These are phyloP conservation scores for Massariosphaeria phaeospora DNA, from an alignment of 495 filamentous ascomycete species.

Conservation along the genomic window DNA sequence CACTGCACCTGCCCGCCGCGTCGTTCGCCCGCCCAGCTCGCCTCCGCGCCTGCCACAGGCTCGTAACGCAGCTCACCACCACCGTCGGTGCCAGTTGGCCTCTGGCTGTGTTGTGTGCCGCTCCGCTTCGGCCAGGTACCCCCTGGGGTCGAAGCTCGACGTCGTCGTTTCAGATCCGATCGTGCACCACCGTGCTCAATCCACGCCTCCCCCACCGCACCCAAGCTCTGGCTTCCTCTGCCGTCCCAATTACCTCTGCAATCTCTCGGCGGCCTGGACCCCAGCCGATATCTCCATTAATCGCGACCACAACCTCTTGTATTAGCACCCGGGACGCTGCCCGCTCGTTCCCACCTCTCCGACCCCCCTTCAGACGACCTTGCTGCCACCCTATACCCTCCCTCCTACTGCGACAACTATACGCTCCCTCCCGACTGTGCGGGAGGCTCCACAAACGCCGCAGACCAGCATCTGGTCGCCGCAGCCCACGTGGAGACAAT, in stretches of 20 bases:
- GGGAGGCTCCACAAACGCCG: conserved; percentile 30
- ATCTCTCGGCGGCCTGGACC: background rate
- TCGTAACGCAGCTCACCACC: background rate
- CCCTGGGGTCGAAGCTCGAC: background rate
- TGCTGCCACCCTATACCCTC: background rate
- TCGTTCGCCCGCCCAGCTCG: background rate
- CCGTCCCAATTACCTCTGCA: background rate
- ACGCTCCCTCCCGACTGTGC: conserved; percentile 26
- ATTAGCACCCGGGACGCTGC: background rate
- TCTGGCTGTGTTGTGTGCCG: background rate
- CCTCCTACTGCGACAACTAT: conserved; percentile 17
- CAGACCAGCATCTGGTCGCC: conserved; percentile 27
- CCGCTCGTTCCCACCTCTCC: background rate
- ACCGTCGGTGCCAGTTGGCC: background rate
- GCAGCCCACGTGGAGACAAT: conserved; percentile 28
- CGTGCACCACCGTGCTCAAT: conserved; percentile 18
- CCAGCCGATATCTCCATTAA: background rate
- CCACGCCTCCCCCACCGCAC: conserved; percentile 10
- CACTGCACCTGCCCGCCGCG: background rate
- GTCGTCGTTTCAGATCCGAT: conserved; percentile 30
- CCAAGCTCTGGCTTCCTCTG: background rate
- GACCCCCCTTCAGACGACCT: background rate
- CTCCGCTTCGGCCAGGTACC: background rate
- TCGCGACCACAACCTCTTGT: too few relatives aligned
- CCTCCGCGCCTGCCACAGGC: background rate